Conservation (phyloP, 441 rosid genomes). For the Pelargonium citronellum region DNA sequence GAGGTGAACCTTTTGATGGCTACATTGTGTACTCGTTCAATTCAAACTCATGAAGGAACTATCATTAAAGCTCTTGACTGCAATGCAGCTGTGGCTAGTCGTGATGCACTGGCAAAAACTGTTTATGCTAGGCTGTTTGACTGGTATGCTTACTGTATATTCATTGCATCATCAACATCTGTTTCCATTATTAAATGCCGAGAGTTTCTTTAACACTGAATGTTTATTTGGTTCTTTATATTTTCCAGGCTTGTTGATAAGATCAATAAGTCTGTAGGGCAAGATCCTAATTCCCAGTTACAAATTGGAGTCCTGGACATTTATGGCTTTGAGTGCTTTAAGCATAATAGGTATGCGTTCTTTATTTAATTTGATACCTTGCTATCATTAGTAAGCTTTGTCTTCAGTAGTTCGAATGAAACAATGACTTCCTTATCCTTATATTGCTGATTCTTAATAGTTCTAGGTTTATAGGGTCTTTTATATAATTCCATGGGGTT, state of each 20-base stretch:
- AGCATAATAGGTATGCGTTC: slow-evolving; percentile 90
- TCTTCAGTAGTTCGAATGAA: too few species aligned
- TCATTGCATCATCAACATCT: neutral
- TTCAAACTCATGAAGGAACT: slow-evolving; percentile 93
- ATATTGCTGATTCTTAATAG: neutral
- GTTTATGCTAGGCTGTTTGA: slow-evolving; percentile 90
- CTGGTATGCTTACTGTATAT: slow-evolving; percentile 45
- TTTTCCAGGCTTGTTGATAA: slow-evolving; percentile 76
- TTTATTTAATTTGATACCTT: slow-evolving; percentile 35
- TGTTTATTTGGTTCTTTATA: slow-evolving; percentile 21
- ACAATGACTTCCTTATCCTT: too few species aligned
- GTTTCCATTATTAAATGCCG: neutral
- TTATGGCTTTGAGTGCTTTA: slow-evolving; percentile 87
- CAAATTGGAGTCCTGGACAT: slow-evolving; percentile 88
- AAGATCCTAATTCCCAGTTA: slow-evolving; percentile 72
- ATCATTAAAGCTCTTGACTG: slow-evolving; percentile 86
- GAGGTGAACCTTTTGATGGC: slow-evolving; percentile 74
- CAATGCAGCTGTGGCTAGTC: slow-evolving; percentile 85
- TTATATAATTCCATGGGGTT: neutral
- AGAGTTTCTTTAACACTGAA: slow-evolving; percentile 4
- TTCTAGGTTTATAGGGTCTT: neutral
- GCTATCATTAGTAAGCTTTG: neutral
- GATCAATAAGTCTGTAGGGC: slow-evolving; percentile 84
- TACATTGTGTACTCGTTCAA: slow-evolving; percentile 76
- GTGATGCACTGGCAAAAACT: slow-evolving; percentile 94